Conservation (phyloP, 306 rosid species). For the Rosa persica region DNA sequence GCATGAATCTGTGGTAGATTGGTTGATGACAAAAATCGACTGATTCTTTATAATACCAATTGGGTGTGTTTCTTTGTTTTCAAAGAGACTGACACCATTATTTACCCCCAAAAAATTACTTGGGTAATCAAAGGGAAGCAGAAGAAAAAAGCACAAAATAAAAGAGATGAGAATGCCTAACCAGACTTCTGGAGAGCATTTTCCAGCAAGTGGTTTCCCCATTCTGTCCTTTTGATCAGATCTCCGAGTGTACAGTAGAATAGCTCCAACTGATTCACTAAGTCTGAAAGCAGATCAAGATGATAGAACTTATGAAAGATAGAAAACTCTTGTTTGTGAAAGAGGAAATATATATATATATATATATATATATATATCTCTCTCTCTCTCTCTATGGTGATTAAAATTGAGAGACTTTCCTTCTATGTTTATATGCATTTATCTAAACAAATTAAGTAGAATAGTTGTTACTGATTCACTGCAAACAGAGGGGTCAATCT, state of each 20-base stretch:
- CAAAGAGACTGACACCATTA: conserved; percentile 13
- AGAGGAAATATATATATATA: background rate
- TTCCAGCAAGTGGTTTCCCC: conserved; percentile 15
- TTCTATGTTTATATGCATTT: background rate
- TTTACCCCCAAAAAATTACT: conserved; percentile 23
- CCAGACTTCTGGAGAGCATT: conserved; percentile 39
- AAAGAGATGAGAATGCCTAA: conserved; percentile 42
- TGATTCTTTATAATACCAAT: conserved; percentile 11
- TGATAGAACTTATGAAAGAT: background rate
- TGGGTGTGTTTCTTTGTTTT: conserved; percentile 24
- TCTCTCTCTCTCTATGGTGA: background rate
- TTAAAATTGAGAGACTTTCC: background rate
- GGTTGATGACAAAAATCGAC: conserved; percentile 6
- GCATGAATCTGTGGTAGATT: conserved; percentile 45
- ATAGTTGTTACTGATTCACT: background rate
- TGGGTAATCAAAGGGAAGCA: conserved; percentile 44
- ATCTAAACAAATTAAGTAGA: background rate
- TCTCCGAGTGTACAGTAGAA: background rate
- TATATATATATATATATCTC: no score
- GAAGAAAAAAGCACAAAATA: conserved; percentile 34
- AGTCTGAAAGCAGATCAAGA: background rate
- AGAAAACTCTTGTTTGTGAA: background rate
- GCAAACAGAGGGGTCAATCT: background rate
- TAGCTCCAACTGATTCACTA: background rate
- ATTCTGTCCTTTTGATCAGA: background rate